Base-by-base conservation (phyloP, 495 filamentous ascomycete genomes). In the Peziza echinospora region DNA sequence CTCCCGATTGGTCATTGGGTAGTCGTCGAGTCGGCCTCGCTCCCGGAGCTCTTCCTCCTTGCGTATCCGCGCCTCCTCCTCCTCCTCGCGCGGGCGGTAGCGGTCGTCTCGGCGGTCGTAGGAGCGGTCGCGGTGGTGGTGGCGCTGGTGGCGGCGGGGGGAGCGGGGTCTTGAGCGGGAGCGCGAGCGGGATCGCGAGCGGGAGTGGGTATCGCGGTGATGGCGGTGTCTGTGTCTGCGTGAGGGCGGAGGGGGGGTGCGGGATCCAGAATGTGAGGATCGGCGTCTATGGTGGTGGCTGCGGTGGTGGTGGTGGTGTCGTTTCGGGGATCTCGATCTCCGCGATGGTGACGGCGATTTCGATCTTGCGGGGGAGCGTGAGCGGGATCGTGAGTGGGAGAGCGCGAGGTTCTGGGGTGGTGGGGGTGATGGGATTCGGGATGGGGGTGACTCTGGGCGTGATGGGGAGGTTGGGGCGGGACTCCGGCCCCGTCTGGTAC, bases 81-180 rank as follows among this genome's bases (percentile, higher is more conserved):
- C 45, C 17, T 44, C 45, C 21, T 47, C 43, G 24, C 47, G 46
- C 26, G 24, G 30, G 13, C 30, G 30, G 30, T 37, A 37, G 30
- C 6, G 30, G 30, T 37, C 30, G 30, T 37, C 13, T 7, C 30
- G 13, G 13, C 30, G 13, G 2, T 37, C 30, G 3, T 4, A 3
- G 6, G 30, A 37, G 30, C 30, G 30, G 30, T 37, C 30, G 3
- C 30, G 30, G 13, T 37, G 13, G 6, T 17, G 3, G 30, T 37
- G 1, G 30, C 30, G 30, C 3, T 37, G 30, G 43, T 24, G 53
- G 13, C 43, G 50, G 6, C 40, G 46, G 16, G 46, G 49, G 10
- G 45, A 46, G 13, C 41, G 51, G 11, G 55, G 53, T 9, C 49
- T 41, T 26, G 56, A 59, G 11, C 49, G 51, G 8, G 57, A 60